Base-by-base conservation (phyloP, 768 basidiomycete species). In the Hemileccinum rubropunctum region DNA sequence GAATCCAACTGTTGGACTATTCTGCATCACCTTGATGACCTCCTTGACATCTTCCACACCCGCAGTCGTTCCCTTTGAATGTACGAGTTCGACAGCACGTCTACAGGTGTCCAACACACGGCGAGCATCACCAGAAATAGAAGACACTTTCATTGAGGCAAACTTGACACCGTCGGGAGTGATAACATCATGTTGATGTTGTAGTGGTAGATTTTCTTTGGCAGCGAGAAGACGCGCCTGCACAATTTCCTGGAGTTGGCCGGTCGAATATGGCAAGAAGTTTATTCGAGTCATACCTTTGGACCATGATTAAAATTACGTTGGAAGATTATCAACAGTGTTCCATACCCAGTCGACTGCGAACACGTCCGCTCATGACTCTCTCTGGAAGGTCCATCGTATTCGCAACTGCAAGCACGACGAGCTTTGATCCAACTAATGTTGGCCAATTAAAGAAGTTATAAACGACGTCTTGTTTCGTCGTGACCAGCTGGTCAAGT, bases 371-470 rank as follows among this genome's bases (percentile, higher is more conserved):
- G 3, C 79, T 86, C 83, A 99, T 88, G 11, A 88, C 89, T 39
- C 95, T 78, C 68, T 98, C 95, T 0, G 97, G 97, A 47, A 98
- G 76, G 62, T 98, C 95, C 90, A 97, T 95, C 27, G 95, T 94
- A 64, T 98, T 99, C 7, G 97, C 97, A 1, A 99, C 94, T 0
- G 97, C 95, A 44, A 99, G 81, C 2, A 99, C 97, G 45, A 98
- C 84, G 6, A 99, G 79, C 66, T 89, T 91, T 50, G 92, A 94
- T 17, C 83, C 84, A 0, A 80, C 77, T 44, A 97, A 74, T 4
- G 94, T 95, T 2, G 97, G 97, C 95, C 97, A 99, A 65, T 99
- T 98, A 78, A 98, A 98, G 71, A 99, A 98, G 63, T 98, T 98
- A 71, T 99, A 99, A 18, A 99, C 89, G 10, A 99, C 95, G 51